Conservation (phyloP, 2,329 filamentous ascomycete genomes). For the Penicillium digitatum region DNA sequence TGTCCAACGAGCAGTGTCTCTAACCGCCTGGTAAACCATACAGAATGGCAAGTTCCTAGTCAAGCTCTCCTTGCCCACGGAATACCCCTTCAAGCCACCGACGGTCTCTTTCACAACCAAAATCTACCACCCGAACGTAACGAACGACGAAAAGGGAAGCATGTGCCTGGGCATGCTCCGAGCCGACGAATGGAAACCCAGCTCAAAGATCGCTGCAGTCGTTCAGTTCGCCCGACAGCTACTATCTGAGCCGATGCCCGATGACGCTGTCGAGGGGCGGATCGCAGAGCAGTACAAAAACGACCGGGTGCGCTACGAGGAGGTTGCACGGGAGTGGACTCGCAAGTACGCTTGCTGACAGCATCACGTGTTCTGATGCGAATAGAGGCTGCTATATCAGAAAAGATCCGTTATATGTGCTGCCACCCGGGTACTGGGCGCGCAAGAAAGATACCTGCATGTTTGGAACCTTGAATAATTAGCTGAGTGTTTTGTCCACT, state of each 20-base stretch:
- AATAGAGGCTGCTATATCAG: background rate
- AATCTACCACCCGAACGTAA: constrained; percentile 94
- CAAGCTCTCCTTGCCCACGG: constrained; percentile 65
- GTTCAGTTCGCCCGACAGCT: constrained; percentile 72
- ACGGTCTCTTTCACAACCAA: constrained; percentile 76
- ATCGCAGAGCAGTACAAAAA: constrained; percentile 81
- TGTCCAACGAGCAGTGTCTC: background rate
- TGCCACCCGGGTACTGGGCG: background rate
- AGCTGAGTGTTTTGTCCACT: background rate
- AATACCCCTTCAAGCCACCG: constrained; percentile 89
- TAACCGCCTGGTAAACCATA: constrained; percentile 7
- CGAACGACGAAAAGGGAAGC: constrained; percentile 76
- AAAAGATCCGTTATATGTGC: background rate
- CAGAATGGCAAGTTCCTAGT: constrained; percentile 72
- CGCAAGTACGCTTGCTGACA: constrained; percentile 61
- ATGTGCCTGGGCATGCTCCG: constrained; percentile 85
- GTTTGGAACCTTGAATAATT: background rate
- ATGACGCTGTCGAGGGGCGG: constrained; percentile 80
- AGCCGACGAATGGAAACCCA: constrained; percentile 87
- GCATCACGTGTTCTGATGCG: constrained; percentile 12
- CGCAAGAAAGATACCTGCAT: background rate
- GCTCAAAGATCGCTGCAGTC: constrained; percentile 69
- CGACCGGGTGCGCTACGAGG: constrained; percentile 65
- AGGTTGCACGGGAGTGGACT: constrained; percentile 70
- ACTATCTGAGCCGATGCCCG: constrained; percentile 75